These are phyloP conservation scores for Candida incommunis DNA, from an alignment of 805 yeast species.

Conservation along the genomic window DNA sequence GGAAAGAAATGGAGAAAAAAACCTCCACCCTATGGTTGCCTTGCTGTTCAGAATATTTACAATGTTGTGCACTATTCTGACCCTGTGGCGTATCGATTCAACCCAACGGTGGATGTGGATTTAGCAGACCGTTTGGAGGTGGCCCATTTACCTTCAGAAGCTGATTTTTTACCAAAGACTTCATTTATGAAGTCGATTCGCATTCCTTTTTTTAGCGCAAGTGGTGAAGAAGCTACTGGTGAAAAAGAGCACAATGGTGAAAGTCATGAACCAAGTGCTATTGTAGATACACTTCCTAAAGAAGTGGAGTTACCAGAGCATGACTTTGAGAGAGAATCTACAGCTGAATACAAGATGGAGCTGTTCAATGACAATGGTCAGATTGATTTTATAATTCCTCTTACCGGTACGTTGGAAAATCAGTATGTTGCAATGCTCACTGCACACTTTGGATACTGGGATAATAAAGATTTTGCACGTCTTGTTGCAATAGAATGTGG, in stretches of 20 bases:
- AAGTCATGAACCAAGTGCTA: background rate
- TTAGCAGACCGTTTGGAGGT: slow-evolving; percentile 15
- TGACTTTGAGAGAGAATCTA: slow-evolving; percentile 13
- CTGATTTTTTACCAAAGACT: background rate
- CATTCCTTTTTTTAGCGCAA: background rate
- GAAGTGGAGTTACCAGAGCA: background rate
- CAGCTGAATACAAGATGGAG: slow-evolving; percentile 26
- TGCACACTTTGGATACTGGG: slow-evolving; percentile 86
- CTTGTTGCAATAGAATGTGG: slow-evolving; percentile 25
- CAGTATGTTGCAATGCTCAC: slow-evolving; percentile 70
- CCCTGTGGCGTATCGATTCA: slow-evolving; percentile 79
- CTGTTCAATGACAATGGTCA: slow-evolving; percentile 64
- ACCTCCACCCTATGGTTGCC: slow-evolving; percentile 27
- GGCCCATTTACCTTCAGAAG: slow-evolving; percentile 10
- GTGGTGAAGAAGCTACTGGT: slow-evolving; percentile 1
- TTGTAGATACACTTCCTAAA: background rate
- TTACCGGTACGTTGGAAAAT: slow-evolving; percentile 52
- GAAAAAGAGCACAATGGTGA: background rate
- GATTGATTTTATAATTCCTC: slow-evolving; percentile 57
- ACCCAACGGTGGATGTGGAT: slow-evolving; percentile 51
- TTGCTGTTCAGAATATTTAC: slow-evolving; percentile 57
- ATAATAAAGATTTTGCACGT: slow-evolving; percentile 72
- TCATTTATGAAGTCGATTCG: background rate
- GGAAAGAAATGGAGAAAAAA: slow-evolving; percentile 3
- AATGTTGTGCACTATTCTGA: slow-evolving; percentile 84